These are phyloP conservation scores for Acarospora socialis DNA, from an alignment of 2,329 filamentous ascomycete species.

Conservation along the genomic window DNA sequence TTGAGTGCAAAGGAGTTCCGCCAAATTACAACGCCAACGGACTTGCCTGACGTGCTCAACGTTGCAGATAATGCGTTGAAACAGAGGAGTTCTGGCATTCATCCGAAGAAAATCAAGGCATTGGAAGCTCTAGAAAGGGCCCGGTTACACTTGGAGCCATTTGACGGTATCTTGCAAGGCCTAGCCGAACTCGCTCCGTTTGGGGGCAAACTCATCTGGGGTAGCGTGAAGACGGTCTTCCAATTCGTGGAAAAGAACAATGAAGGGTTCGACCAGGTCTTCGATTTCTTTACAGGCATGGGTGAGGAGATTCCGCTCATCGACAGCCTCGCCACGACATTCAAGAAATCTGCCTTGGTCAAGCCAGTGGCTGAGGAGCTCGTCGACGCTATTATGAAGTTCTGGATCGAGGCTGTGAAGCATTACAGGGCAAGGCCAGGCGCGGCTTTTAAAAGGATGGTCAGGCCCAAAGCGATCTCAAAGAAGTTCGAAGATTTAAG, in stretches of 20 bases:
- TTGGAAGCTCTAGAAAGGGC: too few relatives aligned
- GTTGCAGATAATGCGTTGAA: too few relatives aligned
- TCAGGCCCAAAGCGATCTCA: constrained; percentile 5
- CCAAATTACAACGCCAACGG: too few relatives aligned
- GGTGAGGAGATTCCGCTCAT: constrained; percentile 5
- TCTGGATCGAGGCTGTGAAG: constrained; percentile 7
- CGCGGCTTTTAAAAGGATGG: constrained; percentile 3
- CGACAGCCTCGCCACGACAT: constrained; percentile 4
- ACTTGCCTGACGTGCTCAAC: too few relatives aligned
- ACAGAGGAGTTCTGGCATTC: too few relatives aligned
- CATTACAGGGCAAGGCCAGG: constrained; percentile 5
- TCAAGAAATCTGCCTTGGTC: constrained; percentile 3
- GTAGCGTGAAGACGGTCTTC: constrained; percentile 4
- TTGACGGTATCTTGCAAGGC: constrained; percentile 4
- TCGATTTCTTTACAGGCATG: constrained; percentile 7
- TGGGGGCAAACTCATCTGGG: constrained; percentile 7
- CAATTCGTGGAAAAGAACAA: constrained; percentile 3
- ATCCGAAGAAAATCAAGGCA: too few relatives aligned
- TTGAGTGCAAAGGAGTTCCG: too few relatives aligned
- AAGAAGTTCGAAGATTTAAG: constrained; percentile 6
- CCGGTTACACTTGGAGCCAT: too few relatives aligned
- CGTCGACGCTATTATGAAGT: constrained; percentile 2
- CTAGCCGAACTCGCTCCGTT: neutral
- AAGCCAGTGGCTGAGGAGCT: constrained; percentile 2
- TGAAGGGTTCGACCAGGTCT: constrained; percentile 5